phyloP scores from a whole-genome alignment of 2,329 filamentous ascomycete species.

The Neopestalotiopsis clavispora region DNA sequence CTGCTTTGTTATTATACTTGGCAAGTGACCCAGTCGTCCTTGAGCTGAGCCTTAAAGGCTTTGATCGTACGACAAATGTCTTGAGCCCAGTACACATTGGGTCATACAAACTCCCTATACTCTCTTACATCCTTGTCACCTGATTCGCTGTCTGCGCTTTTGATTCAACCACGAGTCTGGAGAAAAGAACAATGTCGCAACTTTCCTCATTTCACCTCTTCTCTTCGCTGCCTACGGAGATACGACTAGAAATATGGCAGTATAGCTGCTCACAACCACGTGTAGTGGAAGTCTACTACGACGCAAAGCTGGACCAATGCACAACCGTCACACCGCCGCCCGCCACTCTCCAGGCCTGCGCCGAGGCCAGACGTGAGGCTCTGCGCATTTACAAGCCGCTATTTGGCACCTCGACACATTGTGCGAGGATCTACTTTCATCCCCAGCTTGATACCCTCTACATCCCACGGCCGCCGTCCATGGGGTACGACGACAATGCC shows the following conservation, averaged over 20 bases:
- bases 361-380: constrained; percentile 48
- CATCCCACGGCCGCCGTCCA: constrained; percentile 41
- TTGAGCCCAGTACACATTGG: background rate
- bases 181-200: background rate
- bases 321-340: constrained; percentile 43
- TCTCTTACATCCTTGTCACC: background rate
- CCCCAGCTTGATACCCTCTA: constrained; percentile 41
- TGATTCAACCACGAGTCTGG: background rate
- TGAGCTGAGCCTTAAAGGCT: constrained; percentile 1
- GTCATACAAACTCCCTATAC: background rate
- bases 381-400: constrained; percentile 41
- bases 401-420: constrained; percentile 39
- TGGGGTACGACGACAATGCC: constrained; percentile 46
- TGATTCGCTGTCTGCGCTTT: background rate
- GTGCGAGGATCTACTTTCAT: constrained; percentile 36
- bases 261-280: constrained; percentile 41
- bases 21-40: background rate
- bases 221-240: constrained; percentile 41
- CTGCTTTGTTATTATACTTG: background rate
- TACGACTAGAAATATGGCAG: constrained; percentile 47
- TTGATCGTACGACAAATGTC: constrained; percentile 13
- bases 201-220: constrained; percentile 38
- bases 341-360: constrained; percentile 44
- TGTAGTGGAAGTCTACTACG: constrained; percentile 46
- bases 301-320: constrained; percentile 40